Evolutionary conservation across 805 yeast species (phyloP).

Genomic region (Ogataea chonburiensis): DNA sequence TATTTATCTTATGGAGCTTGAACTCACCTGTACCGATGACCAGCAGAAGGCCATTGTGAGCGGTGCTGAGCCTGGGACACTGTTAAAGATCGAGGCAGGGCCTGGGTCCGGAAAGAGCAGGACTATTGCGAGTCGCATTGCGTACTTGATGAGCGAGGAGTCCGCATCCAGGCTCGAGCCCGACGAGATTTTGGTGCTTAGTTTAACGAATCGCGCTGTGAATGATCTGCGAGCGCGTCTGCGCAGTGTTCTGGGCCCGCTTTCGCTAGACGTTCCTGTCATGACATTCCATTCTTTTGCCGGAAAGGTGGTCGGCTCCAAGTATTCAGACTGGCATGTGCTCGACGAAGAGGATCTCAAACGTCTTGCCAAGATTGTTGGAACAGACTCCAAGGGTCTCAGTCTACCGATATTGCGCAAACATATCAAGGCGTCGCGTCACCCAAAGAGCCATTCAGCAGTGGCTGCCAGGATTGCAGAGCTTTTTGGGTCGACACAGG

Average conservation of each 20-base stretch:
- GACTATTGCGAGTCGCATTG: constrained; percentile 55
- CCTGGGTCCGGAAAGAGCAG: constrained; percentile 76
- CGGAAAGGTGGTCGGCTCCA: constrained; percentile 44
- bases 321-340: constrained; percentile 36
- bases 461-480: constrained; percentile 16
- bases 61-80: constrained; percentile 37
- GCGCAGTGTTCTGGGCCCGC: constrained; percentile 33
- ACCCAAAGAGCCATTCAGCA: constrained; percentile 8
- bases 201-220: constrained; percentile 71
- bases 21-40: constrained; percentile 12
- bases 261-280: constrained; percentile 39
- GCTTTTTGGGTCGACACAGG: constrained; percentile 19
- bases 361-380: constrained; percentile 15
- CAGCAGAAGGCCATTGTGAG: constrained; percentile 39
- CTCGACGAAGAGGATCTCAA: constrained; percentile 45
- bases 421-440: constrained; percentile 17
- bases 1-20: constrained; percentile 7
- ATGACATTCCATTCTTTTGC: constrained; percentile 68
- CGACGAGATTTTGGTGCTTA: constrained; percentile 55
- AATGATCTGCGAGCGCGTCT: constrained; percentile 41
- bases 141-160: constrained; percentile 40
- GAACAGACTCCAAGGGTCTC: constrained; percentile 4
- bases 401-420: constrained; percentile 14
- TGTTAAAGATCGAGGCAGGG: constrained; percentile 60
- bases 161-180: constrained; percentile 41